Evolutionary conservation across 2,329 filamentous ascomycete species (phyloP).

Genomic region (Sarocladiaceae sp.): DNA sequence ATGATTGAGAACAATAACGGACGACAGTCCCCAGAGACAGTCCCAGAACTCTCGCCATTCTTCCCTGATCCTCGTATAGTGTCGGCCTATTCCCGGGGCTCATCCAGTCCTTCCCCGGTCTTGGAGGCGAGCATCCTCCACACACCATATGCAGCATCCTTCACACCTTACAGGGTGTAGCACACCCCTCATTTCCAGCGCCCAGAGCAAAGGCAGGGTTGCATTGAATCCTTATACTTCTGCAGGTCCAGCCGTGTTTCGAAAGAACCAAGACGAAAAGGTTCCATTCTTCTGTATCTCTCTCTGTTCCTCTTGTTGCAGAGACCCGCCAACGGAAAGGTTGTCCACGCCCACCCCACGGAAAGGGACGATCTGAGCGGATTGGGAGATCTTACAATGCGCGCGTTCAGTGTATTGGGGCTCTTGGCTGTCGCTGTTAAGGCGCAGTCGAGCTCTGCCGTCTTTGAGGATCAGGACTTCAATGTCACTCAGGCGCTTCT

Average conservation of each 20-base stretch:
- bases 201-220: not conserved
- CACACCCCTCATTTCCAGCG: not conserved
- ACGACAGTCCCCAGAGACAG: not conserved
- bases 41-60: not conserved
- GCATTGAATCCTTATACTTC: not conserved
- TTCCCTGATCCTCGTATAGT: not conserved
- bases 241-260: not conserved
- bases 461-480: slow-evolving; percentile 12
- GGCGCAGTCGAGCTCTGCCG: not conserved
- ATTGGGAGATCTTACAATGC: slow-evolving; percentile 6
- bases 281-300: not conserved
- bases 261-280: not conserved
- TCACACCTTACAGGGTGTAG: not conserved
- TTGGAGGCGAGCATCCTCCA: not conserved
- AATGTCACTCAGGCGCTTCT: slow-evolving; percentile 14
- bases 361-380: not conserved
- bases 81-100: not conserved
- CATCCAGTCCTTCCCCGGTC: not conserved
- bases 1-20: not conserved
- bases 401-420: not conserved
- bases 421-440: not conserved
- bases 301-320: not conserved
- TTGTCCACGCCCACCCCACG: not conserved
- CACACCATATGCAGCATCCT: not conserved
- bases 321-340: no score